Percentiles rank a stretch among this genome's conserved stretches.
Evolutionary conservation across 2,329 filamentous ascomycete species (phyloP).

Genomic region (Microdochium trichocladiopsis): DNA sequence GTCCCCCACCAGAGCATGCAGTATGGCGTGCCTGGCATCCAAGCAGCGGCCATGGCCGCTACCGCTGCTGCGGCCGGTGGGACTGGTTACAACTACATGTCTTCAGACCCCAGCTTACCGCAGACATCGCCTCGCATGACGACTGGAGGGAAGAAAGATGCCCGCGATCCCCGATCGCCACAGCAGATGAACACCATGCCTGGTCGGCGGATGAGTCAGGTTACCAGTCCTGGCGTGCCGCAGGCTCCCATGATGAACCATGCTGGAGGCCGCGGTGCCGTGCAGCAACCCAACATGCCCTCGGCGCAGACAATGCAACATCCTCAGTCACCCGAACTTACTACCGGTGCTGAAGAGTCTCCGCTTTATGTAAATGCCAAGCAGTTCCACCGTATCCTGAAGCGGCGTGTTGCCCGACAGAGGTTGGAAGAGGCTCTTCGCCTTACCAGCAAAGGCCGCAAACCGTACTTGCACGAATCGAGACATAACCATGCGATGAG

Average conservation of each 20-base stretch:
- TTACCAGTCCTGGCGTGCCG: conserved; percentile 67
- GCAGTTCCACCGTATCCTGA: conserved; percentile 95
- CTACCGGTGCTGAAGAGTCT: conserved; percentile 73
- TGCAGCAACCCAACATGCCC: conserved; percentile 52
- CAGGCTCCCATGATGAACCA: conserved; percentile 74
- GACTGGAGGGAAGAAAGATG: conserved; percentile 61
- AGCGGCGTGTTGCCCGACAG: conserved; percentile 86
- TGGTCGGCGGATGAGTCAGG: conserved; percentile 67
- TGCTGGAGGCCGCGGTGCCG: conserved; percentile 39
- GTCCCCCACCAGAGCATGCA: conserved; percentile 70
- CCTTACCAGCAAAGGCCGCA: conserved; percentile 88
- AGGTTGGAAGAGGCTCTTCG: conserved; percentile 88
- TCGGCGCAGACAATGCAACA: conserved; percentile 59
- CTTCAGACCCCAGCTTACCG: conserved; percentile 60
- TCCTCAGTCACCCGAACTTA: conserved; percentile 73
- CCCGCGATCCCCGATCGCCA: conserved; percentile 69
- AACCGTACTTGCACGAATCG: conserved; percentile 95
- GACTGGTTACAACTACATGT: conserved; percentile 56
- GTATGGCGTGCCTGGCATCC: conserved; percentile 76
- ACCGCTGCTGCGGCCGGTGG: conserved; percentile 88
- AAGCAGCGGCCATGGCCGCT: conserved; percentile 86
- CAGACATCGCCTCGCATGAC: conserved; percentile 73
- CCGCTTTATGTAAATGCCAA: conserved; percentile 98
- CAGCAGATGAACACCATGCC: conserved; percentile 61
- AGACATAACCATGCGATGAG: conserved; percentile 98